Evolutionary conservation across 164 flowering plant genomes (phyloP).

Genomic region (Euptelea pleiosperma): DNA sequence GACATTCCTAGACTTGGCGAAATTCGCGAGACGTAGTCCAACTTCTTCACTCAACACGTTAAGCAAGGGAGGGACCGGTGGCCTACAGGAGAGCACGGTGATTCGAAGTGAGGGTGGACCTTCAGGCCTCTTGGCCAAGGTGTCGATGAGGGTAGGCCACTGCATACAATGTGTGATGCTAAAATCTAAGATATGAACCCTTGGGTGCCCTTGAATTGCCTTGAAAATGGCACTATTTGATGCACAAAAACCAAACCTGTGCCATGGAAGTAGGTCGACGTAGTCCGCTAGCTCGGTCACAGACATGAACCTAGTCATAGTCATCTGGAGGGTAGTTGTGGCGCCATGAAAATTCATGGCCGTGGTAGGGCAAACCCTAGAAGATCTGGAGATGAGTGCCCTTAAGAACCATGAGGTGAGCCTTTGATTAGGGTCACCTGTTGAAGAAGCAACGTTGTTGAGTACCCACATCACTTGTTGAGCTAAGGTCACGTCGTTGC

Average conservation of each 20-base stretch:
- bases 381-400: slow-evolving; percentile 62
- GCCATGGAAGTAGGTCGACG: slow-evolving; percentile 84
- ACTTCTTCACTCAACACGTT: slow-evolving; percentile 56
- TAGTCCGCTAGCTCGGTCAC: slow-evolving; percentile 77
- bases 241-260: slow-evolving; percentile 76
- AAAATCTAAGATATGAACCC: slow-evolving; percentile 66
- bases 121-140: slow-evolving; percentile 57
- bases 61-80: slow-evolving; percentile 65
- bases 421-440: slow-evolving; percentile 80
- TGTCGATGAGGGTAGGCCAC: slow-evolving; percentile 89
- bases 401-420: slow-evolving; percentile 64
- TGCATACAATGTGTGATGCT: slow-evolving; percentile 87
- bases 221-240: slow-evolving; percentile 62
- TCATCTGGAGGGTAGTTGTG: slow-evolving; percentile 16
- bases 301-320: slow-evolving; percentile 32
- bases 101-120: slow-evolving; percentile 61
- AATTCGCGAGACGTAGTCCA: slow-evolving; percentile 58
- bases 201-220: slow-evolving; percentile 50
- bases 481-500: slow-evolving; percentile 67
- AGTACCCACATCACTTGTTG: slow-evolving; percentile 96
- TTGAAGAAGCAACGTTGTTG: slow-evolving; percentile 66
- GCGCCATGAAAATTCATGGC: slow-evolving; percentile 33
- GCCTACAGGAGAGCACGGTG: slow-evolving; percentile 60
- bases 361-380: slow-evolving; percentile 54
- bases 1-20: slow-evolving; percentile 60